These are phyloP conservation scores for Tieghemostelium lacteum DNA, from an alignment of 78 protist genomes.

Conservation along the genomic window DNA sequence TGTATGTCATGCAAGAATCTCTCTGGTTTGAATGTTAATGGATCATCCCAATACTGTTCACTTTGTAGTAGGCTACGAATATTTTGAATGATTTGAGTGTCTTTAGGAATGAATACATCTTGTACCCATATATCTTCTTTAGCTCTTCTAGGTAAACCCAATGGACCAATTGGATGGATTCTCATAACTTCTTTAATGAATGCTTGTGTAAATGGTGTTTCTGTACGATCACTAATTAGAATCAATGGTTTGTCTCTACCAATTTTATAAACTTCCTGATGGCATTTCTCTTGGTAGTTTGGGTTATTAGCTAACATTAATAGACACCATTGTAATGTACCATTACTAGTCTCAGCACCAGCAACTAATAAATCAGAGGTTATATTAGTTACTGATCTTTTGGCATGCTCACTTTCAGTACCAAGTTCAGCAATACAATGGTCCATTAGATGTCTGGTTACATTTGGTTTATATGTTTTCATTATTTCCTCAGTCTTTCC, in stretches of 20 bases:
- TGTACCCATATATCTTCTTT: constrained; percentile 5
- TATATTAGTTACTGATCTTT: neutral
- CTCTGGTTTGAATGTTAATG: constrained; percentile 24
- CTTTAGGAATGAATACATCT: constrained; percentile 54
- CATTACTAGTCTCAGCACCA: constrained; percentile 18
- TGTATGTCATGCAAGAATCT: constrained; percentile 20
- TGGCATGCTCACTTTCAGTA: too few species aligned
- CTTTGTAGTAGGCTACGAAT: neutral
- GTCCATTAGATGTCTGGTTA: too few species aligned
- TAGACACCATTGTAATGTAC: constrained; percentile 34
- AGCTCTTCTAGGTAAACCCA: constrained; percentile 17
- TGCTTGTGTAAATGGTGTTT: constrained; percentile 5
- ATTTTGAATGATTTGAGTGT: constrained; percentile 13
- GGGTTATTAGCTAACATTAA: constrained; percentile 19
- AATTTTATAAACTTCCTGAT: constrained; percentile 16
- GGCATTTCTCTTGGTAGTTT: constrained; percentile 33
- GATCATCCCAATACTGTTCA: neutral
- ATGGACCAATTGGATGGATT: neutral
- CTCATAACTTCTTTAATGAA: constrained; percentile 5
- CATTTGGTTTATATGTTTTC: too few species aligned
- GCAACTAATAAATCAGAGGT: constrained; percentile 44
- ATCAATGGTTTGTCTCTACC: constrained; percentile 17
- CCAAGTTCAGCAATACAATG: too few species aligned
- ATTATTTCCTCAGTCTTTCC: too few species aligned
- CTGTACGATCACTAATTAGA: neutral